Conservation (phyloP, 371 early-diverging fungal genomes). For the Haplosporangium sp. region DNA sequence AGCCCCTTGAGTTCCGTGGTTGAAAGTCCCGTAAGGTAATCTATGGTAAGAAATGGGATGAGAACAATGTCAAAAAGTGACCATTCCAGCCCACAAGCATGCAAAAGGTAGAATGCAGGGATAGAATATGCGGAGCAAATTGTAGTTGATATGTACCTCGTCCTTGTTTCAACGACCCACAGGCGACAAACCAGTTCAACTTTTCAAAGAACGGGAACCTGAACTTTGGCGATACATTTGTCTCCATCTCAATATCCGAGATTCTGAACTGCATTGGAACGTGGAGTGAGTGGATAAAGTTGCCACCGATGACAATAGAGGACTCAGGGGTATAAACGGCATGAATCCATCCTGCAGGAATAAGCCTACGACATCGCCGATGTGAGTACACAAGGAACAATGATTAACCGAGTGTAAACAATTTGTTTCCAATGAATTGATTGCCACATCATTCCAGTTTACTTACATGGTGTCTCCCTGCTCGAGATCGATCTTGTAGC, state of each 20-base stretch:
- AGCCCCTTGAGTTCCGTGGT: conserved; percentile 33
- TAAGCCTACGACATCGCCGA: conserved; percentile 76
- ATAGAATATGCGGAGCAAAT: not conserved
- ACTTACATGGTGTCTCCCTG: conserved; percentile 85
- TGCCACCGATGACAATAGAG: conserved; percentile 93
- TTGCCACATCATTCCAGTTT: not conserved
- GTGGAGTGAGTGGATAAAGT: conserved; percentile 85
- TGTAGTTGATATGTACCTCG: conserved; percentile 29
- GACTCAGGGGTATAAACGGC: conserved; percentile 90
- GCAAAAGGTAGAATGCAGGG: not conserved
- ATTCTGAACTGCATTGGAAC: conserved; percentile 75
- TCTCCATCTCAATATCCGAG: conserved; percentile 81
- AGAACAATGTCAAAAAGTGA: not conserved
- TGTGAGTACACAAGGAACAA: too few relatives aligned
- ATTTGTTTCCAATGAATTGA: not conserved
- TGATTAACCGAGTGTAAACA: too few relatives aligned
- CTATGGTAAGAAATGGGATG: not conserved
- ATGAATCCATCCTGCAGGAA: conserved; percentile 97
- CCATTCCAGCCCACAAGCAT: too few relatives aligned
- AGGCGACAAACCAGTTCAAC: conserved; percentile 81
- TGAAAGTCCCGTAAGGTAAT: conserved; percentile 26
- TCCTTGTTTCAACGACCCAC: conserved; percentile 51
- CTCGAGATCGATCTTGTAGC: conserved; percentile 70
- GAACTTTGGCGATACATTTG: conserved; percentile 82
- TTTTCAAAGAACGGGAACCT: conserved; percentile 88